Conservation (phyloP, 352 stramenopile species). For the Globisporangium uncinulatum region DNA sequence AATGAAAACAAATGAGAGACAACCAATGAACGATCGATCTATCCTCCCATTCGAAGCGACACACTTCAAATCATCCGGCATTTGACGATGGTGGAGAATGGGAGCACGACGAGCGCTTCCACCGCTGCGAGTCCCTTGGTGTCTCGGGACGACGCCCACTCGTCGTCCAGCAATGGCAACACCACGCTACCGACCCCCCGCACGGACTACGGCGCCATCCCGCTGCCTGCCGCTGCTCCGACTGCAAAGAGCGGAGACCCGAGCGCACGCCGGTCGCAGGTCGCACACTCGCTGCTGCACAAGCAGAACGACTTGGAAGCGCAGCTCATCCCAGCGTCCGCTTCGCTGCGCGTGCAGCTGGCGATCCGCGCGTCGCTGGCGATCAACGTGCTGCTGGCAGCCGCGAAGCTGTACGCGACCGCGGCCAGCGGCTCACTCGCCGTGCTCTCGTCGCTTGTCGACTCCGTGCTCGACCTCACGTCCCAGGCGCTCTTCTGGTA, state of each 20-base stretch:
- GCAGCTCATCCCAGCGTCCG: constrained; percentile 24
- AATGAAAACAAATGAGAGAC: no score
- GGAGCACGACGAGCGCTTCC: no score
- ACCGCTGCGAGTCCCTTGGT: no score
- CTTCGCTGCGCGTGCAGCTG: constrained; percentile 50
- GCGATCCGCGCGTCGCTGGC: constrained; percentile 65
- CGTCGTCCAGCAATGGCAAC: neutral
- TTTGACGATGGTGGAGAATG: no score
- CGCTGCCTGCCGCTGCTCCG: neutral
- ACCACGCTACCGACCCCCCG: neutral
- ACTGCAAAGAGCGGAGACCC: no score
- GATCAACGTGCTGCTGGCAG: constrained; percentile 68
- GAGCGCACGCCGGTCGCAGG: constrained; percentile 40
- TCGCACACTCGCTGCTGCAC: constrained; percentile 62
- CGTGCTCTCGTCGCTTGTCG: constrained; percentile 92
- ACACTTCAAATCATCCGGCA: no score
- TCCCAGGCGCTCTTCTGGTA: constrained; percentile 93
- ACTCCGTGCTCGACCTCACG: constrained; percentile 93
- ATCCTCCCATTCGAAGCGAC: no score
- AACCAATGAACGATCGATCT: no score
- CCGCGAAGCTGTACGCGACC: constrained; percentile 71
- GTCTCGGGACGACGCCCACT: no score
- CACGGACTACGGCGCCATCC: constrained; percentile 7
- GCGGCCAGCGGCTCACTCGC: constrained; percentile 88
- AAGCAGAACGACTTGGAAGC: constrained; percentile 57